Evolutionary conservation across 352 stramenopile species (phyloP), one percentile per base, ranked within the genome.

Genomic region (Poterioochromonas sp.): DNA sequence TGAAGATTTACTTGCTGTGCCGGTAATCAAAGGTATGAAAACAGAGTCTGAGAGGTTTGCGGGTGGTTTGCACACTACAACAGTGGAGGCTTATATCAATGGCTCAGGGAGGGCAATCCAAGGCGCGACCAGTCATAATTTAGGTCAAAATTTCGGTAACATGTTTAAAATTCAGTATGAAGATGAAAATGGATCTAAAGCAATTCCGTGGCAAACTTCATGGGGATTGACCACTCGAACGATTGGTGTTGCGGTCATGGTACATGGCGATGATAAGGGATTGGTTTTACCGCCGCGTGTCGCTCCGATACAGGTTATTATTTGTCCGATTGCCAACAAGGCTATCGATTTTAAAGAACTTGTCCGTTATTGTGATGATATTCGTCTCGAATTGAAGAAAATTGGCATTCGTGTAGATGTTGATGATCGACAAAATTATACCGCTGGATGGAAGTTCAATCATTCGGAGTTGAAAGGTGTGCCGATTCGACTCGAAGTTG

Each of bases 381-480:
- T 86, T 34, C 53, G 78, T 20, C 82, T 80, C 47, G 76, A 85
- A 54, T 84, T 97, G 47, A 79, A 83, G 18, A 81, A 73, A n/a
- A 89, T 83, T 0, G 90, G 89, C 35, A 85, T 99, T 32, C 90
- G 96, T 68, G 90, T 93, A 39, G 95, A 98, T 79, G 89, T 95
- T 41, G 96, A 99, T 84, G 89, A 94, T 85, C 90, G 96, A 69
- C 84, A 58, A 78, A 87, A 92, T 76, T 94, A 96, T 84, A 96
- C 90, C 49, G 88, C 91, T 37, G 94, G 94, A 65, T 98, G 94
- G 94, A 98, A 98, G 88, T 99, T 98, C 87, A 98, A 98, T 86
- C 90, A 99, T 86, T 99, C 95, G 95, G 96, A 99, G 86, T 94
- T 98, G 83, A 99, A 99, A 88, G 93, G 96, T 81, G 95, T 99